phyloP scores from a whole-genome alignment of 2,329 filamentous ascomycete species.

The Pseudogymnoascus sp. region DNA sequence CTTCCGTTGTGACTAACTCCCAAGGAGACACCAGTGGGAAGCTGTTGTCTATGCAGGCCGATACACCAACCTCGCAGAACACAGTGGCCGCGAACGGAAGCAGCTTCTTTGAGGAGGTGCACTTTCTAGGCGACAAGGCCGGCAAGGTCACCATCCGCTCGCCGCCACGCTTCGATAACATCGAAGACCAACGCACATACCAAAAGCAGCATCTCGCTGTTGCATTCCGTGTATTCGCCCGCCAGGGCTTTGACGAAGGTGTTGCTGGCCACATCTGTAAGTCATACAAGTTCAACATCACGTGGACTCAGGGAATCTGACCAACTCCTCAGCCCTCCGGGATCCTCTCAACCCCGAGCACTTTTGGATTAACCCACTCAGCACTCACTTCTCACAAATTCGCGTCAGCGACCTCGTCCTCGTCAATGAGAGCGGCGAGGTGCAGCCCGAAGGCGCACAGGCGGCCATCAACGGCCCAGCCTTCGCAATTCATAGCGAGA shows the following conservation, averaged over 20 bases:
- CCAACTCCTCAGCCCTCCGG: slow-evolving; percentile 20
- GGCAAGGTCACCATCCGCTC: slow-evolving; percentile 12
- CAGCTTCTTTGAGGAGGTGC: slow-evolving; percentile 15
- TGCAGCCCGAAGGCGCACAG: slow-evolving; percentile 35
- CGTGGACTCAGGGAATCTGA: background rate
- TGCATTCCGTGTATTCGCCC: slow-evolving; percentile 38
- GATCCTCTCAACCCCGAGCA: slow-evolving; percentile 33
- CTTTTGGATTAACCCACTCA: slow-evolving; percentile 54
- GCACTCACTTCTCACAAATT: slow-evolving; percentile 53
- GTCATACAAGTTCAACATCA: background rate
- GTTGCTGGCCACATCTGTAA: slow-evolving; percentile 36
- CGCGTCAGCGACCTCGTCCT: slow-evolving; percentile 57
- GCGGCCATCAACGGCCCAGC: slow-evolving; percentile 39
- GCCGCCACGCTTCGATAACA: slow-evolving; percentile 21
- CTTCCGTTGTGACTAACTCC: background rate
- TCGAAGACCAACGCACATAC: slow-evolving; percentile 23
- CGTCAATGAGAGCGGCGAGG: slow-evolving; percentile 51
- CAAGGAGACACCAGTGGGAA: background rate
- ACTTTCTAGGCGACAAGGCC: slow-evolving; percentile 16
- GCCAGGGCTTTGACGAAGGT: slow-evolving; percentile 35
- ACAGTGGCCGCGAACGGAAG: background rate
- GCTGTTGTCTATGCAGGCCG: background rate
- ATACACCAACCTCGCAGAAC: background rate
- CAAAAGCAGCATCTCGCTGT: slow-evolving; percentile 34
- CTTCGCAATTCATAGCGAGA: slow-evolving; percentile 39